Conservation (phyloP, 176 grass and related monocot genomes). For the Typha latifolia region DNA sequence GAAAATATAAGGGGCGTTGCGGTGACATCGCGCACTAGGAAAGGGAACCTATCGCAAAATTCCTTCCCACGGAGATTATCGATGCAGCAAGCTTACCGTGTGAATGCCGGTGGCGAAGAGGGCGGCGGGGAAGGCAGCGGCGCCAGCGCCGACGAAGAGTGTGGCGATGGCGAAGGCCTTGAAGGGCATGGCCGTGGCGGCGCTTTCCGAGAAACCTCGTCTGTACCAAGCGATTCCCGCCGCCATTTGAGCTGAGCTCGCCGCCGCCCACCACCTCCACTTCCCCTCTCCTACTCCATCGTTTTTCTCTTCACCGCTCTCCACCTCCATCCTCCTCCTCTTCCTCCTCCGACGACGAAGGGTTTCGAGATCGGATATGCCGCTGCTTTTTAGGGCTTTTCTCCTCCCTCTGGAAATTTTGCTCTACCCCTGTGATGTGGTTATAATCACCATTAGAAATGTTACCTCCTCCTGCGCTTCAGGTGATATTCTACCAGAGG, state of each 20-base stretch:
- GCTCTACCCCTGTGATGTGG: no score
- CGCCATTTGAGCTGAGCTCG: conserved; percentile 37
- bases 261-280: conserved; percentile 56
- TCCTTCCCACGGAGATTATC: background rate
- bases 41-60: background rate
- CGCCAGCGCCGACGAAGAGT: conserved; percentile 49
- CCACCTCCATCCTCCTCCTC: background rate
- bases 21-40: background rate
- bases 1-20: no score
- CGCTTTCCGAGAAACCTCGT: conserved; percentile 28
- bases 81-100: conserved; percentile 18
- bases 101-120: conserved; percentile 45
- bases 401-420: no score
- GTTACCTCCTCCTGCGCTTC: no score
- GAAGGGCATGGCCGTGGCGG: conserved; percentile 56
- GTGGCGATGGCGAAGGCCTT: conserved; percentile 62
- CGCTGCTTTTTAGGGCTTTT: no score
- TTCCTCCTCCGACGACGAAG: no score
- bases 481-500: no score
- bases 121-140: conserved; percentile 29
- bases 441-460: no score
- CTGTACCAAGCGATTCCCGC: conserved; percentile 47
- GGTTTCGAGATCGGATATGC: no score
- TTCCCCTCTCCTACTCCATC: conserved; percentile 6
- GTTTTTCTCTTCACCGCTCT: conserved; percentile 15